phyloP scores from a whole-genome alignment of 805 yeast species.

The Schizosaccharomyces pombe region DNA sequence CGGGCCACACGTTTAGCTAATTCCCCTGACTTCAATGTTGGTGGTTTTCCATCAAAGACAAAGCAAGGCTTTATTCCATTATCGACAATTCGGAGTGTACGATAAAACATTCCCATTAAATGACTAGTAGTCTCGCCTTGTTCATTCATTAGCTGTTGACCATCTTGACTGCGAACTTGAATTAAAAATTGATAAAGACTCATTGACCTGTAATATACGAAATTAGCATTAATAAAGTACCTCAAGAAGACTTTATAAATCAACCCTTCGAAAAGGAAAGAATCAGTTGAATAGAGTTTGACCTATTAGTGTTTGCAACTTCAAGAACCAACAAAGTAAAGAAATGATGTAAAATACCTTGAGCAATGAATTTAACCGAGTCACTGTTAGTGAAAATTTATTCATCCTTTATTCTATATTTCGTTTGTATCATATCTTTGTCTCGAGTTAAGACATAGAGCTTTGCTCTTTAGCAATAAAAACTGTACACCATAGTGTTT shows the following conservation, averaged over 20 bases:
- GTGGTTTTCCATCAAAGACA: slow-evolving; percentile 96
- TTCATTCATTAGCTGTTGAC: slow-evolving; percentile 72
- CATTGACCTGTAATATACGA: slow-evolving; percentile 54
- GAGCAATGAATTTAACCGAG: no score
- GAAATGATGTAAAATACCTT: no score
- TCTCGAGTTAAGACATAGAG: no score
- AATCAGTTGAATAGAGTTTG: no score
- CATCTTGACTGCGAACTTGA: slow-evolving; percentile 92
- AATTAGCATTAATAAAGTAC: background rate
- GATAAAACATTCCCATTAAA: slow-evolving; percentile 84
- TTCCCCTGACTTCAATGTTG: slow-evolving; percentile 79
- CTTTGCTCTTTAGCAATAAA: no score
- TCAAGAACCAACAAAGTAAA: background rate
- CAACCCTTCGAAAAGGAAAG: no score
- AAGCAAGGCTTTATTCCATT: slow-evolving; percentile 90
- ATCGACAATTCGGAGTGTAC: slow-evolving; percentile 73
- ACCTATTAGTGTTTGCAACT: background rate
- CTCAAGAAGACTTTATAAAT: no score
- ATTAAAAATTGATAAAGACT: slow-evolving; percentile 83
- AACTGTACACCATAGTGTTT: no score
- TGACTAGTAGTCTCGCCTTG: slow-evolving; percentile 86
- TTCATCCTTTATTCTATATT: no score
- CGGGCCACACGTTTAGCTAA: slow-evolving; percentile 60
- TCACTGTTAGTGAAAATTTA: no score
- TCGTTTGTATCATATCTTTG: no score